phyloP scores from a whole-genome alignment of 169 alveolate species.

The Neospora caninum region DNA sequence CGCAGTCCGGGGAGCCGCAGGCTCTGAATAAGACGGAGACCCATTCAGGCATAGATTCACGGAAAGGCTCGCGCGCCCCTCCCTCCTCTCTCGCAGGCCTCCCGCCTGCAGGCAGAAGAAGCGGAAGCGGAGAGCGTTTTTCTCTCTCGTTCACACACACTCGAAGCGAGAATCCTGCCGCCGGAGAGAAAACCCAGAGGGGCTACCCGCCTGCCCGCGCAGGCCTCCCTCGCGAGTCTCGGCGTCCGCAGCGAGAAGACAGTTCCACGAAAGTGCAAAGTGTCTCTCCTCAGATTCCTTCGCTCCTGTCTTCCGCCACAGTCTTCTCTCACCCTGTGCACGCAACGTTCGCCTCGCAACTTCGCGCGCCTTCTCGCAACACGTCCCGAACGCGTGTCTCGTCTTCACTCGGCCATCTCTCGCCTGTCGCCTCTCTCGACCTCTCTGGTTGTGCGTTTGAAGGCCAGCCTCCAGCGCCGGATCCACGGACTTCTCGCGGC shows the following conservation, averaged over 20 bases:
- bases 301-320: neutral
- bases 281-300: too few species aligned
- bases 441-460: too few species aligned
- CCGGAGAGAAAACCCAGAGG: neutral
- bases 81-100: neutral
- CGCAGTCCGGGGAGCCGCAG: too few species aligned
- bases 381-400: too few species aligned
- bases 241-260: neutral
- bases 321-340: neutral
- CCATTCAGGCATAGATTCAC: neutral
- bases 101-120: neutral
- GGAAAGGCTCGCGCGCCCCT: neutral
- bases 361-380: neutral
- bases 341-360: neutral
- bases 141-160: neutral
- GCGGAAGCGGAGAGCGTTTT: neutral
- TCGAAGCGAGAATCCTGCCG: neutral
- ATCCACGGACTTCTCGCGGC: too few species aligned
- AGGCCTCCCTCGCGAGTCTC: neutral
- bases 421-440: too few species aligned
- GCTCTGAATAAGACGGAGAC: too few species aligned
- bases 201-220: neutral
- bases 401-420: too few species aligned
- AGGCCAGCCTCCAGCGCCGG: too few species aligned
- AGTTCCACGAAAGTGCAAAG: too few species aligned